These are phyloP conservation scores for Ophiocordyceps robertsii DNA, from an alignment of 2,329 filamentous ascomycete species.

Conservation along the genomic window DNA sequence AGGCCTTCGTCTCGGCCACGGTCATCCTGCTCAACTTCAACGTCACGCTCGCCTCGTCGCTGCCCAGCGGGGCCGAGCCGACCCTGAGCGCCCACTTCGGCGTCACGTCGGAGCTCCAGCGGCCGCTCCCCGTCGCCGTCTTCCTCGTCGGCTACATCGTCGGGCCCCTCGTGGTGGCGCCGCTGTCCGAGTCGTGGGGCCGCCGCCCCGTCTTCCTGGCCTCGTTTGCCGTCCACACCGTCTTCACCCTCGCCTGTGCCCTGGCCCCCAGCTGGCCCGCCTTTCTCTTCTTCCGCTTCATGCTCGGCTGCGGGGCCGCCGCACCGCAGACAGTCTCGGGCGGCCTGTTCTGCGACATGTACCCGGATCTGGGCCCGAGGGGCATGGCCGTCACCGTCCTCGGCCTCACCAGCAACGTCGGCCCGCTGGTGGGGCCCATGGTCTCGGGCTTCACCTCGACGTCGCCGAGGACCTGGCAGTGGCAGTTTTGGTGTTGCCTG, in stretches of 20 bases:
- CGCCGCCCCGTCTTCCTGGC: conserved; percentile 27
- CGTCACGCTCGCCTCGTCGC: conserved; percentile 4
- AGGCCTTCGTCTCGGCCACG: background rate
- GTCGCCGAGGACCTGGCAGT: conserved; percentile 3
- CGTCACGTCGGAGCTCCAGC: conserved; percentile 2
- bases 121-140: conserved; percentile 3
- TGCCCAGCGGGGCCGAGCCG: conserved; percentile 3
- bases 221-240: conserved; percentile 29
- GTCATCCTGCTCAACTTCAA: conserved; percentile 4
- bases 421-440: conserved; percentile 2
- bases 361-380: conserved; percentile 17
- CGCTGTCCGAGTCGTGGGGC: conserved; percentile 26
- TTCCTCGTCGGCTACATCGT: conserved; percentile 10
- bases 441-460: conserved; percentile 3
- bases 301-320: conserved; percentile 24
- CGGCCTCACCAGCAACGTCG: conserved; percentile 6
- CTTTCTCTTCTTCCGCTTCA: conserved; percentile 28
- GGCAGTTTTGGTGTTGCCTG: conserved; percentile 4
- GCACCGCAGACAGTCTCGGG: conserved; percentile 27
- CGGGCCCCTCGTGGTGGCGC: conserved; percentile 25
- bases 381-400: conserved; percentile 22
- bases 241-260: conserved; percentile 26
- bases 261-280: conserved; percentile 25
- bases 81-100: conserved; percentile 3
- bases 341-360: conserved; percentile 31